Percentiles rank a stretch among this genome's conserved stretches.
These are phyloP conservation scores for Phytophthora lateralis DNA, from an alignment of 352 stramenopile genomes.

Conservation along the genomic window DNA sequence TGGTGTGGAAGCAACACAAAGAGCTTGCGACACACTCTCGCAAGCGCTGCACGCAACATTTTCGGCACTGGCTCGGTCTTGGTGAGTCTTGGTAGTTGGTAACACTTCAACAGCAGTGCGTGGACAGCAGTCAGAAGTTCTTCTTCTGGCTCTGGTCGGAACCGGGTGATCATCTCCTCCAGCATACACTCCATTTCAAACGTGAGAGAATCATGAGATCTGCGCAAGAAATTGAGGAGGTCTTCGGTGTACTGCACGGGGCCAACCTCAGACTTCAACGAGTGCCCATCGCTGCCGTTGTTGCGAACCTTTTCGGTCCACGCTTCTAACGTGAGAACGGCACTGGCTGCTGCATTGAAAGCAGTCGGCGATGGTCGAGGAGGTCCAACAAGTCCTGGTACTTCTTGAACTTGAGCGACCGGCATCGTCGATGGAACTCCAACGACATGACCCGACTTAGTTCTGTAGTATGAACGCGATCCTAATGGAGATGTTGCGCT, in stretches of 20 bases:
- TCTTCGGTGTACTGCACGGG: slow-evolving; percentile 91
- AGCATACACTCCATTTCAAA: slow-evolving; percentile 98
- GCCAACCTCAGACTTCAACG: slow-evolving; percentile 71
- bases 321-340: slow-evolving; percentile 70
- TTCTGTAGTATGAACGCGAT: slow-evolving; percentile 71
- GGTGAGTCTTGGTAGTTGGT: slow-evolving; percentile 83
- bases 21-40: slow-evolving; percentile 93
- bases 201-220: slow-evolving; percentile 86
- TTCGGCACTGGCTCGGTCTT: slow-evolving; percentile 83
- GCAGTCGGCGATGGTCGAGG: slow-evolving; percentile 60
- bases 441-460: slow-evolving; percentile 81
- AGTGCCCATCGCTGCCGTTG: slow-evolving; percentile 35
- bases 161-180: slow-evolving; percentile 98
- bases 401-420: slow-evolving; percentile 64
- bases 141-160: slow-evolving; percentile 96
- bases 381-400: slow-evolving; percentile 75
- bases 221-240: slow-evolving; percentile 95
- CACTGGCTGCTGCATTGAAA: slow-evolving; percentile 68
- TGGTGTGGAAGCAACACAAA: slow-evolving; percentile 85
- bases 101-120: slow-evolving; percentile 95
- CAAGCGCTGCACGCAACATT: slow-evolving; percentile 90
- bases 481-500: slow-evolving; percentile 28
- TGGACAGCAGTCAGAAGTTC: slow-evolving; percentile 97
- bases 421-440: slow-evolving; percentile 66
- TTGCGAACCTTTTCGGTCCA: slow-evolving; percentile 72